These are phyloP conservation scores for Calcarisporium arbuscula DNA, from an alignment of 2,329 filamentous ascomycete genomes.

Conservation along the genomic window DNA sequence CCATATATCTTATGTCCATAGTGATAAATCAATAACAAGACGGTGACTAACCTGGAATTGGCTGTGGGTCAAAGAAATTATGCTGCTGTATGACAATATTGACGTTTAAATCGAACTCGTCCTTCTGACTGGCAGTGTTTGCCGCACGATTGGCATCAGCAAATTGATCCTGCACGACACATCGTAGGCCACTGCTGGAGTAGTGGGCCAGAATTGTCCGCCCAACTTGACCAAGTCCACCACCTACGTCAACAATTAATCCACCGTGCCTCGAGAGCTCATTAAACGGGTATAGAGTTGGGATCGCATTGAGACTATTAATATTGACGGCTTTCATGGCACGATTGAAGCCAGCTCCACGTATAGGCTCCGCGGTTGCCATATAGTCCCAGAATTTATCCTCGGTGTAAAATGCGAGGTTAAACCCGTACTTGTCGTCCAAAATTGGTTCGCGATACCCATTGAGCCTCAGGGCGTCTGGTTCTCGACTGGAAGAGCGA, in stretches of 20 bases:
- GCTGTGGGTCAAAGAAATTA: slow-evolving; percentile 2
- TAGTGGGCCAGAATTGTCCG: slow-evolving; percentile 2
- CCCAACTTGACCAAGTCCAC: background rate
- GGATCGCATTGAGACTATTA: slow-evolving; percentile 1
- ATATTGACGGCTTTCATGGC: slow-evolving; percentile 2
- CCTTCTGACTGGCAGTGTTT: too few species aligned
- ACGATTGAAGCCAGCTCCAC: slow-evolving; percentile 1
- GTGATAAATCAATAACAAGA: too few species aligned
- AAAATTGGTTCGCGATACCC: slow-evolving; percentile 1
- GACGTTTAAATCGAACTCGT: too few species aligned
- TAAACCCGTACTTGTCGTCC: background rate
- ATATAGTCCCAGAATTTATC: slow-evolving; percentile 2
- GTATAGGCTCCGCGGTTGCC: background rate
- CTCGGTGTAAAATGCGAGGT: background rate
- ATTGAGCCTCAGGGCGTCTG: slow-evolving; percentile 1
- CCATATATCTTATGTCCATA: too few species aligned
- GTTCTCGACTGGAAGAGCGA: background rate
- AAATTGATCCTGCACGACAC: slow-evolving; percentile 2
- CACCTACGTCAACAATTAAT: slow-evolving; percentile 1
- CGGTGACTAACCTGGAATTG: background rate
- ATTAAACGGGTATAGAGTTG: slow-evolving; percentile 1
- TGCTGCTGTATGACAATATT: background rate
- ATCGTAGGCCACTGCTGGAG: background rate
- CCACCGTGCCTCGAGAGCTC: background rate
- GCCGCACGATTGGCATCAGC: background rate